Evolutionary conservation across 2,329 filamentous ascomycete genomes (phyloP).

Genomic region (Colletotrichum sp.): DNA sequence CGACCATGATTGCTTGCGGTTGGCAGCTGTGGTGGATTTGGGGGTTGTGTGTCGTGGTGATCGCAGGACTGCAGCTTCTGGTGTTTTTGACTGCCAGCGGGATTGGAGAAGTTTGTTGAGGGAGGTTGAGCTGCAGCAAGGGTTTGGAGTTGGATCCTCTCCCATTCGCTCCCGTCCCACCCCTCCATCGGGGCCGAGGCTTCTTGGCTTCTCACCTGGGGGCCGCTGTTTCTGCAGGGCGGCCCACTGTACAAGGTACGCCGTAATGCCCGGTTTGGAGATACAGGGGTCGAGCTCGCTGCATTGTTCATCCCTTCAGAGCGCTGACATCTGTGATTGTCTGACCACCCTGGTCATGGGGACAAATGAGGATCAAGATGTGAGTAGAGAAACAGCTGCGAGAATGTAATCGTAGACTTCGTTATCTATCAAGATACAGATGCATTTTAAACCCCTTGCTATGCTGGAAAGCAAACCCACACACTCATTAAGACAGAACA

Average conservation of each 20-base stretch:
- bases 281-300: neutral
- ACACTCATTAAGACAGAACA: slow-evolving; percentile 30
- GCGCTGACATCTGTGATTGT: neutral
- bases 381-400: neutral
- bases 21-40: neutral
- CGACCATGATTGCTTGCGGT: slow-evolving; percentile 12
- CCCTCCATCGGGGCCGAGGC: slow-evolving; percentile 10
- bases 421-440: neutral
- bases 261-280: neutral
- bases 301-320: neutral
- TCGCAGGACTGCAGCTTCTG: neutral
- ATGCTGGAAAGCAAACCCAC: neutral
- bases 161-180: neutral
- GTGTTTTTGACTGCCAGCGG: neutral
- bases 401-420: neutral
- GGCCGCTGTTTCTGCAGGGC: neutral
- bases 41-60: neutral
- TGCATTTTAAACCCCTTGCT: slow-evolving; percentile 4
- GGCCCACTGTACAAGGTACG: slow-evolving; percentile 8
- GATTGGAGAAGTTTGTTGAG: slow-evolving; percentile 15
- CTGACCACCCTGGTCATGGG: neutral
- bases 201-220: neutral
- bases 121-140: slow-evolving; percentile 20
- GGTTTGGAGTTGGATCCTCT: neutral
- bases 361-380: neutral